phyloP scores from a whole-genome alignment of 768 basidiomycete species.

The Hygrophorus pudorinus region DNA sequence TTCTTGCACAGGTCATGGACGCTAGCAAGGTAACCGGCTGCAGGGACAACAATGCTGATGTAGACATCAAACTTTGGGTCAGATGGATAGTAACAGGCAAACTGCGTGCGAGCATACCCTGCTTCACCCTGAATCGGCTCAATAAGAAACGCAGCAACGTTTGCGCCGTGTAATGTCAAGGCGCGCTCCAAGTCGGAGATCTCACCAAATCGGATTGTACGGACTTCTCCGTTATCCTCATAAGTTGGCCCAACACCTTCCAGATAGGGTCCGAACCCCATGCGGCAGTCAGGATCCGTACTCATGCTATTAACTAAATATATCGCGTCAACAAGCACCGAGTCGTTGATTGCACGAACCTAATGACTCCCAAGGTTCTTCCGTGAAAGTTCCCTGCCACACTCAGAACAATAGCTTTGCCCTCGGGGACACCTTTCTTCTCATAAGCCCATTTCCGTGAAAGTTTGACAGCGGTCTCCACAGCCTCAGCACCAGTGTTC shows the following conservation, averaged over 20 bases:
- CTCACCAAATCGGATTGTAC: slow-evolving; percentile 74
- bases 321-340: slow-evolving; percentile 8
- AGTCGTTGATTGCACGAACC: slow-evolving; percentile 27
- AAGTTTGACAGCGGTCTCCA: slow-evolving; percentile 94
- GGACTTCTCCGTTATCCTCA: slow-evolving; percentile 32
- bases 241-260: slow-evolving; percentile 75
- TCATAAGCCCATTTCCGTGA: slow-evolving; percentile 95
- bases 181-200: slow-evolving; percentile 76
- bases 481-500: slow-evolving; percentile 99
- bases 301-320: slow-evolving; percentile 54
- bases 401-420: slow-evolving; percentile 78
- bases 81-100: slow-evolving; percentile 2
- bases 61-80: neutral
- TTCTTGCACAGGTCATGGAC: slow-evolving; percentile 81
- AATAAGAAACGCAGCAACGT: slow-evolving; percentile 87
- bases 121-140: slow-evolving; percentile 99
- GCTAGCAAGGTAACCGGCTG: slow-evolving; percentile 71
- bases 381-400: slow-evolving; percentile 95
- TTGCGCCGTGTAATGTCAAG: slow-evolving; percentile 66
- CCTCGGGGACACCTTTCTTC: slow-evolving; percentile 73
- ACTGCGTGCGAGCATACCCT: slow-evolving; percentile 43
- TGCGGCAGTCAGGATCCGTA: slow-evolving; percentile 85
- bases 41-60: slow-evolving; percentile 82
- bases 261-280: slow-evolving; percentile 88
- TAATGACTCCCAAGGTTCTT: slow-evolving; percentile 81